Percentiles rank a stretch among this genome's conserved stretches.
Conservation (phyloP, 1,139 yeast genomes). For the Diutina siamensis region DNA sequence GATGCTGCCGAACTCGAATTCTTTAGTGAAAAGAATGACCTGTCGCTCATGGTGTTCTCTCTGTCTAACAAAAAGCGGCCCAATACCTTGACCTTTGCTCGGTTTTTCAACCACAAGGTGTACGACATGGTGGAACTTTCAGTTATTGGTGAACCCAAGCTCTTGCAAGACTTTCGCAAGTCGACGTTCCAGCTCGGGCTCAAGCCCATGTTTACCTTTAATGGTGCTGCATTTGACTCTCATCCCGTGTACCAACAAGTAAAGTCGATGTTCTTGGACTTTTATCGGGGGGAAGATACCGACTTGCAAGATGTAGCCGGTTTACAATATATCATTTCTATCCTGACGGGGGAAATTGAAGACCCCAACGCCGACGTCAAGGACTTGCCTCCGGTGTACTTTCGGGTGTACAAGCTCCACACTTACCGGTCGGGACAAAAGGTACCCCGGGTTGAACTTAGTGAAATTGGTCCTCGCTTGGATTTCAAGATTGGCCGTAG, state of each 20-base stretch:
- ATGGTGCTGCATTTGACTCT: conserved; percentile 83
- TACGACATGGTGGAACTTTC: conserved; percentile 92
- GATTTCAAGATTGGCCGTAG: conserved; percentile 89
- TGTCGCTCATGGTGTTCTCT: conserved; percentile 74
- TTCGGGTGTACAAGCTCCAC: conserved; percentile 82
- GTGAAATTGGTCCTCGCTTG: conserved; percentile 92
- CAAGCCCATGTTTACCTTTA: conserved; percentile 90
- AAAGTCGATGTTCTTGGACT: conserved; percentile 82
- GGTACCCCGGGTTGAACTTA: conserved; percentile 86
- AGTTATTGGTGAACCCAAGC: conserved; percentile 55
- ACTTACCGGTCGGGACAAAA: conserved; percentile 78
- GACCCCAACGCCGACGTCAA: conserved; percentile 36
- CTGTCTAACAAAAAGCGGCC: conserved; percentile 87
- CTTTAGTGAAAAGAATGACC: conserved; percentile 87
- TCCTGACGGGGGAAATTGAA: conserved; percentile 71
- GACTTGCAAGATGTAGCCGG: conserved; percentile 91
- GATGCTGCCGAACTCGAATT: conserved; percentile 82
- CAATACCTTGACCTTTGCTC: conserved; percentile 73
- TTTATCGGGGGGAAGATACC: conserved; percentile 80
- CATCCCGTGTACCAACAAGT: conserved; percentile 81
- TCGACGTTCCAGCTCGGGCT: conserved; percentile 77
- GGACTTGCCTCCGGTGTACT: conserved; percentile 66
- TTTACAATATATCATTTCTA: conserved; percentile 76
- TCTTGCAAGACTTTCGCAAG: conserved; percentile 71
- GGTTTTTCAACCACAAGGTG: conserved; percentile 83